Conservation (phyloP, 192 early-diverging fungal species). For the Coemansia sp. region DNA sequence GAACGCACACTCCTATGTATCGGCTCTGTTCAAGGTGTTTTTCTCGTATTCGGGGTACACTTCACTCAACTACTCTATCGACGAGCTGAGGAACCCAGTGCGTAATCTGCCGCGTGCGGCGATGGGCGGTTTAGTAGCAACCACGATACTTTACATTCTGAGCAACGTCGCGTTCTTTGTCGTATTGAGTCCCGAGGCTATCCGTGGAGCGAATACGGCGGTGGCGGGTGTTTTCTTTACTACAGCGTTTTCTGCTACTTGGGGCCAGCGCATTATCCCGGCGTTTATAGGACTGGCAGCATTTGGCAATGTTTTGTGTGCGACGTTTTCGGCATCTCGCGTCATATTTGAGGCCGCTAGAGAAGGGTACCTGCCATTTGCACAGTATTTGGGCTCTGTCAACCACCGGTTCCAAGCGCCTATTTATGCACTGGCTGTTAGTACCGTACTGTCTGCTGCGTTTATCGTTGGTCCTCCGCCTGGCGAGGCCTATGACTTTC, state of each 20-base stretch:
- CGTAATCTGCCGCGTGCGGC: slow-evolving; percentile 64
- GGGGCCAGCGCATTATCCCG: slow-evolving; percentile 57
- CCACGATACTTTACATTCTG: slow-evolving; percentile 60
- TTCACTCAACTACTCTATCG: slow-evolving; percentile 63
- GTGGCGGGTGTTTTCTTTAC: slow-evolving; percentile 59
- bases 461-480: slow-evolving; percentile 55
- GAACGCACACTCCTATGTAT: slow-evolving; percentile 39
- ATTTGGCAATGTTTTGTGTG: slow-evolving; percentile 55
- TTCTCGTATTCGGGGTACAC: slow-evolving; percentile 65
- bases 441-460: slow-evolving; percentile 22
- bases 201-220: slow-evolving; percentile 30
- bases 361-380: slow-evolving; percentile 58
- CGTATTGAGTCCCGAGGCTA: slow-evolving; percentile 46
- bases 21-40: slow-evolving; percentile 57
- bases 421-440: slow-evolving; percentile 26
- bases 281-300: slow-evolving; percentile 52
- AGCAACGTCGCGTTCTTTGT: slow-evolving; percentile 61
- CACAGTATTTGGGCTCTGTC: slow-evolving; percentile 39
- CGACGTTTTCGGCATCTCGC: slow-evolving; percentile 49
- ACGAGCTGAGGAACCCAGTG: slow-evolving; percentile 60
- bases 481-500: slow-evolving; percentile 59
- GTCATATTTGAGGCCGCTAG: slow-evolving; percentile 59
- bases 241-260: slow-evolving; percentile 42
- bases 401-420: slow-evolving; percentile 43
- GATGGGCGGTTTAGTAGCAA: slow-evolving; percentile 54